These are phyloP conservation scores for Nicotiana obtusifolia DNA, from an alignment of 257 asterid genomes.

Conservation along the genomic window DNA sequence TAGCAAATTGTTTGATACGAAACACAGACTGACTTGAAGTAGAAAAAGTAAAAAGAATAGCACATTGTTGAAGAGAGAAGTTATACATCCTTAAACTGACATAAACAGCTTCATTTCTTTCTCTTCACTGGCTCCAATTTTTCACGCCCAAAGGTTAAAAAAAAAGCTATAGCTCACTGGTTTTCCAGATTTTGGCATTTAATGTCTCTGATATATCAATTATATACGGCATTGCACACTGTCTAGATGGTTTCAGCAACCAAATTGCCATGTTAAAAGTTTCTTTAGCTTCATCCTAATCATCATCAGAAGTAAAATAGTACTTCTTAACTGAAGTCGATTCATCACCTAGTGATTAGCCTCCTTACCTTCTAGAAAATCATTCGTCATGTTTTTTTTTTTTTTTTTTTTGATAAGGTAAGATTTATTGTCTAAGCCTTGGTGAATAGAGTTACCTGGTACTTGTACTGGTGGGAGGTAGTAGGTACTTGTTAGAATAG, in stretches of 20 bases:
- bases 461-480: too few relatives aligned
- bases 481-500: too few relatives aligned
- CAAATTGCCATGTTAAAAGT: not conserved
- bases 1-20: slow-evolving; percentile 2
- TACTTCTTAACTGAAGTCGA: not conserved
- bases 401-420: too few relatives aligned
- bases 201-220: not conserved
- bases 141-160: not conserved
- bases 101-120: not conserved
- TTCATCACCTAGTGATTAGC: not conserved
- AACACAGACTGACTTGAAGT: not conserved
- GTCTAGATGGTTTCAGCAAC: slow-evolving; percentile 1
- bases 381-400: not conserved
- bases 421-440: too few relatives aligned
- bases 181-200: not conserved
- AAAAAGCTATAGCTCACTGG: not conserved
- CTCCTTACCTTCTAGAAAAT: not conserved
- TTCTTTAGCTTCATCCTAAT: not conserved
- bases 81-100: not conserved
- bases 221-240: not conserved
- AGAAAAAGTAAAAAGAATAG: not conserved
- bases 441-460: too few relatives aligned
- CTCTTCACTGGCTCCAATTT: not conserved
- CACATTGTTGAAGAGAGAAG: not conserved
- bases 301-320: not conserved